Base-by-base conservation (phyloP, 108 stramenopile genomes). In the Skeletonema menzelii region DNA sequence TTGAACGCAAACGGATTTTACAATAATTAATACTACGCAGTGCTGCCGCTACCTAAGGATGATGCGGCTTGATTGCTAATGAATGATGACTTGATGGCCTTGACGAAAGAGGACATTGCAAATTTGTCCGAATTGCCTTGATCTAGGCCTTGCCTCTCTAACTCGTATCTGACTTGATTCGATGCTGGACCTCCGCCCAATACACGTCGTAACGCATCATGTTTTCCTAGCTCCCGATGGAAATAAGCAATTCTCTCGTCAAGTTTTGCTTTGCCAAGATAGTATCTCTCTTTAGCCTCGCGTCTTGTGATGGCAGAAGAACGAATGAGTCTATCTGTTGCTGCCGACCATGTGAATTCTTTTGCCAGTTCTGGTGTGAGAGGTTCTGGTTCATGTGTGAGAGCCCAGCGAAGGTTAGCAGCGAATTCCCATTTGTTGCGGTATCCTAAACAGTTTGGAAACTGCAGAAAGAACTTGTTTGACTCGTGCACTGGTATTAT, bases 331-430 rank as follows among this genome's bases (percentile, higher is more conserved):
- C 93, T 84, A 22, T 88, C 86, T 12, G 93, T 94, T 8, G 93
- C 93, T 14, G 93, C 93, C 58, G 88, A 87, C 93, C 93, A 94
- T 3, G 90, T 86, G 47, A 94, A 89, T 63, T 78, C 67, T 31
- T 70, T 75, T 7, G 83, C 86, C 20, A 84, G 70, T 30, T 90
- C 83, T 32, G 77, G 74, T 3, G 85, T 87, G 11, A 91, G 70
- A 11, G 90, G 93, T 49, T 73, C 84, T 6, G 93, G 93, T 31
- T 91, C 87, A 62, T 91, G 93, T 10, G 86, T 82, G 20, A 94
- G 72, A 10, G 93, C 93, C 88, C 87, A 94, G 24, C 80, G 79
- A 20, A 90, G 60, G 66, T 85, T 90, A 7, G 87, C 87, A 0
- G 85, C 87, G 79, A 94, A 91, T 56, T 94, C 93, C 71, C 77